Evolutionary conservation across 208 protist species (phyloP).

Genomic region (Acanthamoeba lenticulata): DNA sequence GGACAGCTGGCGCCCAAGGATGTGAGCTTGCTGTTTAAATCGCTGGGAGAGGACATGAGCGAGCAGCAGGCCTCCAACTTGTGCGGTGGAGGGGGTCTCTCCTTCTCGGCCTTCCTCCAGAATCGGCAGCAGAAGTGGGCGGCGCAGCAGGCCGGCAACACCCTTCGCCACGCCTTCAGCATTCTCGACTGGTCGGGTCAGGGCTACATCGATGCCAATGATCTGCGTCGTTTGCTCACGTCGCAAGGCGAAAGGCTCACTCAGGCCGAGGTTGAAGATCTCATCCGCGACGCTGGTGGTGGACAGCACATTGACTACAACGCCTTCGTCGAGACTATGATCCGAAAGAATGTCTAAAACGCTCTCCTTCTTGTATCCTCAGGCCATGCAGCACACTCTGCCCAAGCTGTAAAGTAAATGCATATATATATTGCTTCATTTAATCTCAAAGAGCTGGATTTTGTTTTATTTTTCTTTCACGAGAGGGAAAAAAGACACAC

Average conservation of each 20-base stretch:
- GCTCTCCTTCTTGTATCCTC: not conserved
- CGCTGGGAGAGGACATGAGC: conserved; percentile 33
- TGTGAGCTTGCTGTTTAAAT: not conserved
- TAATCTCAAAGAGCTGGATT: too few relatives aligned
- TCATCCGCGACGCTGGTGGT: conserved; percentile 39
- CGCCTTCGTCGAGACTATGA: conserved; percentile 46
- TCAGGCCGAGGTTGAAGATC: conserved; percentile 16
- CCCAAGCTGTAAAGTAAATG: not conserved
- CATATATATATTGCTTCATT: too few relatives aligned
- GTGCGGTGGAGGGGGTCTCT: not conserved
- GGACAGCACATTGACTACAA: conserved; percentile 40
- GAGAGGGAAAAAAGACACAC: too few relatives aligned
- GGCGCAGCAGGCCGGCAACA: conserved; percentile 27
- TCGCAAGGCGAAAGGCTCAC: not conserved
- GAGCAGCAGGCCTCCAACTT: conserved; percentile 1
- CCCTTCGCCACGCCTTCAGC: not conserved
- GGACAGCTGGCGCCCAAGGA: conserved; percentile 17
- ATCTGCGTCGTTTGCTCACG: conserved; percentile 25
- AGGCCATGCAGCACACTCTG: not conserved
- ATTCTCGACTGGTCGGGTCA: conserved; percentile 26
- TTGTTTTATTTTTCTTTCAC: not conserved
- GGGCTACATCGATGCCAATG: conserved; percentile 29
- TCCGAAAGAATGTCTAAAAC: conserved; percentile 18
- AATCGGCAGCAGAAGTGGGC: conserved; percentile 37
- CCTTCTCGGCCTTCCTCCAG: not conserved